Conservation (phyloP, 805 yeast genomes). For the Yamadazyma takamatsuzukensis region DNA sequence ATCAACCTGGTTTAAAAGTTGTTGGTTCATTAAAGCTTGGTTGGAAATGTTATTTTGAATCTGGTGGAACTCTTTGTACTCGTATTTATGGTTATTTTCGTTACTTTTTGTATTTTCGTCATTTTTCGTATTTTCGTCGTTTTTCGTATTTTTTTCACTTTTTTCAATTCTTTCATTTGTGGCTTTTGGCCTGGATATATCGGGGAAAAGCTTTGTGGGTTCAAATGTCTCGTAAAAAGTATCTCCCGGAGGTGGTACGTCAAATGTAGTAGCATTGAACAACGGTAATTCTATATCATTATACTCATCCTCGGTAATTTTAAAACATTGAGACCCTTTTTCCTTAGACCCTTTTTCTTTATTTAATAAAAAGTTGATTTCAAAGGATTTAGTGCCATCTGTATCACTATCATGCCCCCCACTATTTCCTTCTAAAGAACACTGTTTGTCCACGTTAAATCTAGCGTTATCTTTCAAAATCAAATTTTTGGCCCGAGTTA, state of each 20-base stretch:
- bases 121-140: too few relatives aligned
- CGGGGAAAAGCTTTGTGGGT: conserved; percentile 8
- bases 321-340: not conserved
- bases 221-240: conserved; percentile 6
- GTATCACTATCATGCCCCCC: conserved; percentile 1
- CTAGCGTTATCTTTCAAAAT: conserved; percentile 1
- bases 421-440: too few relatives aligned
- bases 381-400: conserved; percentile 6
- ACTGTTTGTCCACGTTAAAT: conserved; percentile 1
- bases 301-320: conserved; percentile 3
- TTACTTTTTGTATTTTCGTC: too few relatives aligned
- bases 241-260: conserved; percentile 5
- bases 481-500: conserved; percentile 4
- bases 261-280: conserved; percentile 4
- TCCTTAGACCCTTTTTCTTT: conserved; percentile 1
- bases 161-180: not conserved
- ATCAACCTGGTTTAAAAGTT: too few relatives aligned
- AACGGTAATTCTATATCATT: conserved; percentile 6
- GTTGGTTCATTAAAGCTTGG: too few relatives aligned
- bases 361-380: conserved; percentile 12
- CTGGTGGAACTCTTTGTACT: too few relatives aligned
- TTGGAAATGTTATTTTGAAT: too few relatives aligned
- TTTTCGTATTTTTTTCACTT: too few relatives aligned
- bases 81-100: too few relatives aligned
- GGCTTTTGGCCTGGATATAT: not conserved